A percentile compares a stretch with the other conserved stretches of the same genome.
phyloP scores from a whole-genome alignment of 371 early-diverging fungal species.

The Rhizopus delemar region DNA sequence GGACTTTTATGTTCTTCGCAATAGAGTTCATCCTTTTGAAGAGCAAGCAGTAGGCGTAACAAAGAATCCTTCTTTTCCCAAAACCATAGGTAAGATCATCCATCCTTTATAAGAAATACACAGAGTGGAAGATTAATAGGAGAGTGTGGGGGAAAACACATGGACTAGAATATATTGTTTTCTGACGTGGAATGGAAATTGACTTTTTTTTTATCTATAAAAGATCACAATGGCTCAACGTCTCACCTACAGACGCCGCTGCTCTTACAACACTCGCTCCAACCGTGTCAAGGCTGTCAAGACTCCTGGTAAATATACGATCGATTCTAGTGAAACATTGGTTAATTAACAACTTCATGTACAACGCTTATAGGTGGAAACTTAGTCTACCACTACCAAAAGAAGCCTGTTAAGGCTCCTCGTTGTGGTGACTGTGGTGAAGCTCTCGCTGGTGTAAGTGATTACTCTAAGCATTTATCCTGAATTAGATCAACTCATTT shows the following conservation, averaged over 20 bases:
- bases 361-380: slow-evolving; percentile 71
- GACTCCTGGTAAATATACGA: slow-evolving; percentile 81
- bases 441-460: slow-evolving; percentile 83
- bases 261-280: slow-evolving; percentile 98
- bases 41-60: background rate
- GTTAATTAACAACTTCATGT: background rate
- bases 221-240: slow-evolving; percentile 76
- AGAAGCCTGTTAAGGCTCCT: slow-evolving; percentile 90
- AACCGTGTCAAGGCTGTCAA: slow-evolving; percentile 94
- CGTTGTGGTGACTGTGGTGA: slow-evolving; percentile 97
- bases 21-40: background rate
- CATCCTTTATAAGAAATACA: background rate
- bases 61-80: slow-evolving; percentile 9
- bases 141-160: background rate
- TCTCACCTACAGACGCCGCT: slow-evolving; percentile 94
- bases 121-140: background rate
- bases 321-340: background rate
- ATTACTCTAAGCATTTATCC: background rate
- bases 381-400: slow-evolving; percentile 87
- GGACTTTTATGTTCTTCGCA: background rate
- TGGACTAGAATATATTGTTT: background rate
- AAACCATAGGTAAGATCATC: slow-evolving; percentile 8
- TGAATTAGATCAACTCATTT: background rate
- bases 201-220: background rate
- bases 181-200: background rate